Evolutionary conservation across 768 basidiomycete genomes (phyloP).

Genomic region (Crucibulum laeve): DNA sequence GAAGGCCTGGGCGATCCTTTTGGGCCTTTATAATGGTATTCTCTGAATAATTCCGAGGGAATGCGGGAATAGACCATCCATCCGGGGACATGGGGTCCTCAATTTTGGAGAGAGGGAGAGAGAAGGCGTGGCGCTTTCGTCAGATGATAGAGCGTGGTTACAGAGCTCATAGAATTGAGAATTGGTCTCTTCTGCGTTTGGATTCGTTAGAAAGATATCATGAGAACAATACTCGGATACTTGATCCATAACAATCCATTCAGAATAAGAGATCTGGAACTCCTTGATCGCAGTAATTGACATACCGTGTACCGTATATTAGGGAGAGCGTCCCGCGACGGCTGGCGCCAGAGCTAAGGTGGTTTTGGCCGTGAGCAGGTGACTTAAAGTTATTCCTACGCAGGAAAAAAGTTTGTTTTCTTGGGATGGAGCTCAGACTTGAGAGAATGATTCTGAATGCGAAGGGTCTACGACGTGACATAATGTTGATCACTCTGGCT

Average conservation of each 20-base stretch:
- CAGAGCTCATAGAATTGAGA: constrained; percentile 1
- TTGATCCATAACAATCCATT: not conserved
- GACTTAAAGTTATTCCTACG: not conserved
- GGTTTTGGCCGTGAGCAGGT: not conserved
- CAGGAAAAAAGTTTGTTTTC: not conserved
- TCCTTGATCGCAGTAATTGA: not conserved
- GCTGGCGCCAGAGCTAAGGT: not conserved
- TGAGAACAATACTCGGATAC: not conserved
- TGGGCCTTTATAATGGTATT: not conserved
- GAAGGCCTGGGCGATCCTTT: not conserved
- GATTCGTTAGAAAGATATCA: not conserved
- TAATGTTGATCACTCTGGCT: not conserved
- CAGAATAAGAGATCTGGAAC: not conserved
- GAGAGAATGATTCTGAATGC: not conserved
- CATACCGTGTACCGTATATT: not conserved
- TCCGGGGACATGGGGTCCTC: not conserved
- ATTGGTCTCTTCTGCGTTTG: not conserved
- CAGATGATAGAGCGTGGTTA: constrained; percentile 3
- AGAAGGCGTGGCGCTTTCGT: not conserved
- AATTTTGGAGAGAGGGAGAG: not conserved
- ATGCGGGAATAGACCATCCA: not conserved
- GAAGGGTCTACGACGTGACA: not conserved
- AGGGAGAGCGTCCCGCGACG: not conserved
- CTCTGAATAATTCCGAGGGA: not conserved
- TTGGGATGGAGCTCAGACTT: not conserved